These are phyloP conservation scores for Seiridium unicorne DNA, from an alignment of 2,329 filamentous ascomycete species.

Conservation along the genomic window DNA sequence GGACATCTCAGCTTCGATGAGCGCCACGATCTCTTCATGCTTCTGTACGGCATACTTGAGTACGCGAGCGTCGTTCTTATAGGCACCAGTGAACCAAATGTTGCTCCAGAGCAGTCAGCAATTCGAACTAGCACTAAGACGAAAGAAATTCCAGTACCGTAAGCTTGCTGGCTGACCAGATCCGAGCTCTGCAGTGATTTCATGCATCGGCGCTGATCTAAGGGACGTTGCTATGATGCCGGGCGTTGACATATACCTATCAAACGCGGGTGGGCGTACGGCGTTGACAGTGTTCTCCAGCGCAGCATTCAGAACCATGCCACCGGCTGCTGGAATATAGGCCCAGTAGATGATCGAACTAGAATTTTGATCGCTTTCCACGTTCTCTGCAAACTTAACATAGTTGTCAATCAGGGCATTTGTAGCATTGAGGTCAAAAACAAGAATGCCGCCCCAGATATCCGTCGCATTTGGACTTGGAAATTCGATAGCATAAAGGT, in stretches of 20 bases:
- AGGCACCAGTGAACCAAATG: constrained; percentile 11
- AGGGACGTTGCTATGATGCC: neutral
- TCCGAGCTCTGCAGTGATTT: constrained; percentile 10
- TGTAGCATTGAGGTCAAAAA: constrained; percentile 6
- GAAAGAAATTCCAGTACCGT: neutral
- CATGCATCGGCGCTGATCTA: neutral
- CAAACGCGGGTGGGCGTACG: constrained; percentile 8
- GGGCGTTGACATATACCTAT: constrained; percentile 11
- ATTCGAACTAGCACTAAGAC: neutral
- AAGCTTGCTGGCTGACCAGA: constrained; percentile 2
- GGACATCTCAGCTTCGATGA: constrained; percentile 20
- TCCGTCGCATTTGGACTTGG: neutral
- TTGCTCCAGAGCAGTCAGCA: neutral
- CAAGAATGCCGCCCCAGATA: constrained; percentile 16
- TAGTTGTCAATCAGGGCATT: constrained; percentile 12
- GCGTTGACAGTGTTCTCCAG: constrained; percentile 5
- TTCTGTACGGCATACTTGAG: constrained; percentile 35
- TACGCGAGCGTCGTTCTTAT: constrained; percentile 19
- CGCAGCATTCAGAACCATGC: neutral
- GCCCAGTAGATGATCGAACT: neutral
- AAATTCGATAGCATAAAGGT: constrained; percentile 16
- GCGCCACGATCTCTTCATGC: constrained; percentile 34
- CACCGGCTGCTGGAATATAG: neutral
- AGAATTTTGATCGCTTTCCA: neutral
- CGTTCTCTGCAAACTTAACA: constrained; percentile 12